These are phyloP conservation scores for Helicocarpus griseus DNA, from an alignment of 2,329 filamentous ascomycete species.

Conservation along the genomic window DNA sequence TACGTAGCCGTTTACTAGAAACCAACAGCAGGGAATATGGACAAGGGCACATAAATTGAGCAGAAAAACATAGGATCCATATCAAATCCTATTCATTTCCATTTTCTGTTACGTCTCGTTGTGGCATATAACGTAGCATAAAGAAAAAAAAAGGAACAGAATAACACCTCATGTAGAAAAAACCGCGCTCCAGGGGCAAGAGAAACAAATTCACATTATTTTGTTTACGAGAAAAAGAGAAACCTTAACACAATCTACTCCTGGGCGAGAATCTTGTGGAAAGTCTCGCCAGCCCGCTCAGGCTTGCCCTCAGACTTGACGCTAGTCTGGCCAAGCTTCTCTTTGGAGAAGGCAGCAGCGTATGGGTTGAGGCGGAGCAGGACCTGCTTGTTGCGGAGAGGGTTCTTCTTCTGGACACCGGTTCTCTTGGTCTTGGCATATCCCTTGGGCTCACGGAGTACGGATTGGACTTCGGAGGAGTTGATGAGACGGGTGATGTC, in stretches of 20 bases:
- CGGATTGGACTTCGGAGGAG: slow-evolving; percentile 95
- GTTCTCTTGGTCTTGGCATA: slow-evolving; percentile 80
- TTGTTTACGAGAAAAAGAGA: slow-evolving; percentile 2
- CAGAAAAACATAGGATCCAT: too few species aligned
- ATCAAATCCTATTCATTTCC: too few species aligned
- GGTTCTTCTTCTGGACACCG: slow-evolving; percentile 99
- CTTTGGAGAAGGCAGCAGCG: slow-evolving; percentile 79
- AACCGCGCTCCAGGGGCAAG: neutral
- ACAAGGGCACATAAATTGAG: too few species aligned
- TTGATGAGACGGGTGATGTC: slow-evolving; percentile 98
- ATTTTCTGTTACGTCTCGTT: neutral
- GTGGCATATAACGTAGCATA: neutral
- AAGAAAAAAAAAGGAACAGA: neutral
- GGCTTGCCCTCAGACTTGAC: slow-evolving; percentile 55
- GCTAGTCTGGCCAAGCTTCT: slow-evolving; percentile 67
- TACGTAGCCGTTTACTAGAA: too few species aligned
- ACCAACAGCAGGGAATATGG: too few species aligned
- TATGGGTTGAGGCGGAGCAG: slow-evolving; percentile 98
- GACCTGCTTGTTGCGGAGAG: slow-evolving; percentile 96
- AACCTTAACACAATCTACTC: slow-evolving; percentile 30
- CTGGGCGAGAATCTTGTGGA: slow-evolving; percentile 44
- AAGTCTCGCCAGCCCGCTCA: slow-evolving; percentile 42
- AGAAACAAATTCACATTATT: slow-evolving; percentile 2
- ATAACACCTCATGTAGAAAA: neutral
- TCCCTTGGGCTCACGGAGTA: slow-evolving; percentile 85